phyloP scores from a whole-genome alignment of 768 basidiomycete genomes.

The Psilocybe subaeruginosa region DNA sequence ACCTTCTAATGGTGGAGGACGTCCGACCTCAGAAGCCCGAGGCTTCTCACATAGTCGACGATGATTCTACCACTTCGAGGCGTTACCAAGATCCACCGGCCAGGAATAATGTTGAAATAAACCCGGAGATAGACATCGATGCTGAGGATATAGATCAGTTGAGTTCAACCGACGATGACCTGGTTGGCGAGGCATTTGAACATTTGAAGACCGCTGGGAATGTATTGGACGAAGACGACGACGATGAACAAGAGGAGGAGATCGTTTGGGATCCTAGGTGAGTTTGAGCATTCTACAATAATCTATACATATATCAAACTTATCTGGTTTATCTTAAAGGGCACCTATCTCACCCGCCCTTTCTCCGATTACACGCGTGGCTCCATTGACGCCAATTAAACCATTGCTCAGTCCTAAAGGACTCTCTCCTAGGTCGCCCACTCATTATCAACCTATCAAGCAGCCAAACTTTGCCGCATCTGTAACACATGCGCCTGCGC shows the following conservation, averaged over 20 bases:
- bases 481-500: constrained; percentile 24
- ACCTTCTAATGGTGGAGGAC: constrained; percentile 32
- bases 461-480: constrained; percentile 13
- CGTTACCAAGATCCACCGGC: background rate
- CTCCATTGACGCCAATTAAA: constrained; percentile 37
- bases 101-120: constrained; percentile 19
- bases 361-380: constrained; percentile 35
- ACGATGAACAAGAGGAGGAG: constrained; percentile 64
- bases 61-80: background rate
- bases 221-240: constrained; percentile 45
- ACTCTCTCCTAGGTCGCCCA: constrained; percentile 34
- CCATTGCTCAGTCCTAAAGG: constrained; percentile 33
- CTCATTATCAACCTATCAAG: constrained; percentile 23
- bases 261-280: constrained; percentile 79
- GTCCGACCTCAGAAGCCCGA: constrained; percentile 16
- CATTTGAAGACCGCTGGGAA: constrained; percentile 38
- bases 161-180: constrained; percentile 82
- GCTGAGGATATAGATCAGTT: constrained; percentile 63
- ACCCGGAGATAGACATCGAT: constrained; percentile 50
- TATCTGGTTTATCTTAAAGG: constrained; percentile 16
- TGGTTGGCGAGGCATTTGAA: constrained; percentile 69
- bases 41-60: background rate
- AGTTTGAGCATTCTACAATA: constrained; percentile 4
- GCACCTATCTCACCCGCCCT: constrained; percentile 32
- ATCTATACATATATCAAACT: background rate